Evolutionary conservation across 805 yeast genomes (phyloP).

Genomic region (Blastobotrys terrestris): DNA sequence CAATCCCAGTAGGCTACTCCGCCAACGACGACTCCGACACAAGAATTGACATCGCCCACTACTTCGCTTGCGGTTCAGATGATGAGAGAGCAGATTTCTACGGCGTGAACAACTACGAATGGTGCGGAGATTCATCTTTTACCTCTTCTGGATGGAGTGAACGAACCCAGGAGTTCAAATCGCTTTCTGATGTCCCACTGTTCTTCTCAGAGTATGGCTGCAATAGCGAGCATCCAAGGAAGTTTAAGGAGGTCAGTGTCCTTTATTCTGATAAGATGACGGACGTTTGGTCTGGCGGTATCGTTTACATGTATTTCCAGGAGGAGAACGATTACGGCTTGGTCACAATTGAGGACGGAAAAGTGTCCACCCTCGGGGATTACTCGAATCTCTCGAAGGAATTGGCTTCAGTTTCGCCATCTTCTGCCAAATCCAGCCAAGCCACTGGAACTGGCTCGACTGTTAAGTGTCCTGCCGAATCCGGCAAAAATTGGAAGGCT

Average conservation of each 20-base stretch:
- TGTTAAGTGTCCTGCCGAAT: slow-evolving; percentile 45
- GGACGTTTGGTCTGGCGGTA: slow-evolving; percentile 91
- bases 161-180: slow-evolving; percentile 69
- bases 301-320: slow-evolving; percentile 85
- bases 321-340: slow-evolving; percentile 72
- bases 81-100: slow-evolving; percentile 63
- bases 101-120: slow-evolving; percentile 82
- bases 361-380: slow-evolving; percentile 57
- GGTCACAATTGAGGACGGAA: slow-evolving; percentile 45
- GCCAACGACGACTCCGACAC: slow-evolving; percentile 83
- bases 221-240: slow-evolving; percentile 61
- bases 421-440: slow-evolving; percentile 36
- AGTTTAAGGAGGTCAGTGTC: slow-evolving; percentile 67
- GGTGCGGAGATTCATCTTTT: slow-evolving; percentile 66
- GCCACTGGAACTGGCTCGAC: slow-evolving; percentile 34
- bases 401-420: slow-evolving; percentile 48
- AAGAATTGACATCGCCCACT: slow-evolving; percentile 72
- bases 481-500: slow-evolving; percentile 55
- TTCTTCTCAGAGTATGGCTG: slow-evolving; percentile 91
- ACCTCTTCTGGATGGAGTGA: slow-evolving; percentile 58
- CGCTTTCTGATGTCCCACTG: slow-evolving; percentile 65
- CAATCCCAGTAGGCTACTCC: slow-evolving; percentile 90
- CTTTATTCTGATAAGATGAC: slow-evolving; percentile 68
- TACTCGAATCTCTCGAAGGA: slow-evolving; percentile 51
- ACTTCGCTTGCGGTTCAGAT: slow-evolving; percentile 73